Percentiles rank a stretch among this genome's conserved stretches.
Evolutionary conservation across 2,329 filamentous ascomycete genomes (phyloP).

Genomic region (Aspergillus carbonarius): DNA sequence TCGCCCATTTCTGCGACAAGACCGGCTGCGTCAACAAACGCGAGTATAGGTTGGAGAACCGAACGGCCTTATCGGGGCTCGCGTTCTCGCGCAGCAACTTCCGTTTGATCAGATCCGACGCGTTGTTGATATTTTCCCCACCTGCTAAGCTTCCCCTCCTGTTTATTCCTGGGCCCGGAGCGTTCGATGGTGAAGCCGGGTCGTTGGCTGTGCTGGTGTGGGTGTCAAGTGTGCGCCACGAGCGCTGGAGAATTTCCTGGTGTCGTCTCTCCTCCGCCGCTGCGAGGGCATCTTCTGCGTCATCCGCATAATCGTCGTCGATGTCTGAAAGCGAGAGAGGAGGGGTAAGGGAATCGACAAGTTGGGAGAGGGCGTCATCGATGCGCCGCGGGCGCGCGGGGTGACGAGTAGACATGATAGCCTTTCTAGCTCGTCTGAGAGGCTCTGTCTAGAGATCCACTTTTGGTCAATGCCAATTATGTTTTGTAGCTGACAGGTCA

Average conservation of each 20-base stretch:
- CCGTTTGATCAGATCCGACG: constrained; percentile 86
- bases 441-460: background rate
- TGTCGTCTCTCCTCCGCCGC: constrained; percentile 40
- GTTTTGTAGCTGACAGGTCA: background rate
- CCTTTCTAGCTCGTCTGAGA: background rate
- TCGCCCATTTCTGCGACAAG: constrained; percentile 93
- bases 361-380: constrained; percentile 45
- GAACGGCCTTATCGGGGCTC: constrained; percentile 70
- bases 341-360: constrained; percentile 43
- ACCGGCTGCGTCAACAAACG: constrained; percentile 87
- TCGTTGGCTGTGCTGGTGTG: constrained; percentile 26
- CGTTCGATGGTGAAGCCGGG: constrained; percentile 25
- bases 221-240: constrained; percentile 40
- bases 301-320: constrained; percentile 31
- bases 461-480: background rate
- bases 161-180: constrained; percentile 16
- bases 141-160: constrained; percentile 34
- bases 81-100: constrained; percentile 77
- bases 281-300: constrained; percentile 35
- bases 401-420: constrained; percentile 34
- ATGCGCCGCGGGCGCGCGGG: constrained; percentile 41
- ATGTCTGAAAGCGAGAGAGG: constrained; percentile 32
- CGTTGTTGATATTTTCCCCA: constrained; percentile 70
- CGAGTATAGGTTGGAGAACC: constrained; percentile 88
- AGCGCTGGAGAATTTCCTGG: constrained; percentile 34